Evolutionary conservation across 1,284 basidiomycete genomes (phyloP), one percentile per base, ranked within the genome.

Genomic region (Schizophyllum commune): DNA sequence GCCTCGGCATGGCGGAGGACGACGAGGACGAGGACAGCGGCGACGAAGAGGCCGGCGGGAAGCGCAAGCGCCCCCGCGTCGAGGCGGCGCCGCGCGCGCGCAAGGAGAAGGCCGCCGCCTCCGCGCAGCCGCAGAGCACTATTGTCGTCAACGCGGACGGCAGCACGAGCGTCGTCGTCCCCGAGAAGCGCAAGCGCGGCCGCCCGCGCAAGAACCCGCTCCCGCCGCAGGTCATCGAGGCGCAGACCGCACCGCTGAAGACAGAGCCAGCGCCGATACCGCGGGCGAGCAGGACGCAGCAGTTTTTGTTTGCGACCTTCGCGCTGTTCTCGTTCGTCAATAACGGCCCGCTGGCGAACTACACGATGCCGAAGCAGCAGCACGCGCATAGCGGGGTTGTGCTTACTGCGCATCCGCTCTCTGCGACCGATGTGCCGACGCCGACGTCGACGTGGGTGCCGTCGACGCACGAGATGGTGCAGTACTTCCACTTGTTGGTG

Each of bases 121-220:
- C 58, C 59, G 69, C 68, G 22, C 68, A 58, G 8, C 57, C 61
- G 13, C 20, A 52, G 32, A 32, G 59, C 20, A 32, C 47, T 13
- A 52, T 52, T 11, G 63, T 21, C 47, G 54, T 62, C 39, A 51
- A 67, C 2, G 63, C 32, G 60, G 63, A 34, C 59, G 64, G 56
- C 51, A 47, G 20, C 56, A 47, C 39, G 39, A 47, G 39, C 17
- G 39, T 47, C 39, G 64, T 19, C 68, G 75, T 80, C 0, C 82
- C 84, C 0, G 89, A 89, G 75, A 92, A 91, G 75, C 79, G 90
- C 65, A 92, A 92, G 75, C 79, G 90, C n/a, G 89, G 89, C 4
- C 75, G 90, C 32, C 89, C 90, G 47, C 77, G 84, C 64, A 86
- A 86, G 72, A 55, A 20, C 20, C 53, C 53, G 9, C 53, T 55